A percentile compares a stretch with the other conserved stretches of the same genome.
Evolutionary conservation across 208 protist species (phyloP).

Genomic region (Crithidia brevicula): DNA sequence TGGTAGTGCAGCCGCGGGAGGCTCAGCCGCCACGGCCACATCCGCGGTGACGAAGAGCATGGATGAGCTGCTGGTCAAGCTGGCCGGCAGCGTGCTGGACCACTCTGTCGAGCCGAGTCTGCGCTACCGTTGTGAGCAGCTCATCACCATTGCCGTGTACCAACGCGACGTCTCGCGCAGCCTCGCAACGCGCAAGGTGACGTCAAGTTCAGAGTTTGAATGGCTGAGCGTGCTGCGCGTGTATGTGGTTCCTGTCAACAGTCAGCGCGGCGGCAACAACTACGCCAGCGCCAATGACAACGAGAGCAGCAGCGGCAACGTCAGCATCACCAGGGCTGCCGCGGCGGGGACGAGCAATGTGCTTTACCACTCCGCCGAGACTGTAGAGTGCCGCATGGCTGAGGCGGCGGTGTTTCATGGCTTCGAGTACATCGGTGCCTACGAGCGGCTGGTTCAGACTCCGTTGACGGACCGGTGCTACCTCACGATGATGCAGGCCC

Average conservation of each 20-base stretch:
- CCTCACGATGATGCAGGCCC: conserved; percentile 98
- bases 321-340: conserved; percentile 7
- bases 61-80: conserved; percentile 83
- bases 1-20: neutral
- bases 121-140: conserved; percentile 95
- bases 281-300: no score
- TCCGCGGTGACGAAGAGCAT: conserved; percentile 55
- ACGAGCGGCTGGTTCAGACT: conserved; percentile 98
- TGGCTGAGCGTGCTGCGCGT: conserved; percentile 97
- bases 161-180: conserved; percentile 94
- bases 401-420: conserved; percentile 97
- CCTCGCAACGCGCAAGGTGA: conserved; percentile 58
- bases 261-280: conserved; percentile 21
- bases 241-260: conserved; percentile 68
- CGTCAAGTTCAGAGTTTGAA: conserved; percentile 91
- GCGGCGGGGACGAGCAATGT: neutral
- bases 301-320: neutral
- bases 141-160: conserved; percentile 99
- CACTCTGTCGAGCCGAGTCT: conserved; percentile 28
- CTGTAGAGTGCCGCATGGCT: conserved; percentile 95
- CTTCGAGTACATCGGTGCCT: conserved; percentile 99
- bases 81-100: conserved; percentile 73
- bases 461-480: conserved; percentile 99
- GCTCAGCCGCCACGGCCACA: conserved; percentile 2
- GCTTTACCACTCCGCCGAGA: conserved; percentile 24